Percentiles rank a stretch among this genome's conserved stretches.
Conservation (phyloP, 345 rosid genomes). For the Gossypioides kirkii region DNA sequence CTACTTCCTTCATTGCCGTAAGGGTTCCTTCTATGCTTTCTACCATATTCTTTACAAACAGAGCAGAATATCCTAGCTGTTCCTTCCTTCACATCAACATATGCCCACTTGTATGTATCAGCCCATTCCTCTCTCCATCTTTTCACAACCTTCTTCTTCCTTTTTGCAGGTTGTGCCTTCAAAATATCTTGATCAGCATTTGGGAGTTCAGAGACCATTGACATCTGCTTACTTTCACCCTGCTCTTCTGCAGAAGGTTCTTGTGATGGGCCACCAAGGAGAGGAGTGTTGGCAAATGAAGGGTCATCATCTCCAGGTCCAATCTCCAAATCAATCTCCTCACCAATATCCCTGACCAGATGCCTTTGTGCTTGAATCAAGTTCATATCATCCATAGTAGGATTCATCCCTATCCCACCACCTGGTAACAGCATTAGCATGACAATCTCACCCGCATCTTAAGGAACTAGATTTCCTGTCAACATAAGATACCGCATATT, state of each 20-base stretch:
- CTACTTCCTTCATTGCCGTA: conserved; percentile 99
- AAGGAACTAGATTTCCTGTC: conserved; percentile 11
- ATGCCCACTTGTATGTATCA: conserved; percentile 99
- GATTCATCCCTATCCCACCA: conserved; percentile 81
- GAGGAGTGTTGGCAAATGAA: conserved; percentile 61
- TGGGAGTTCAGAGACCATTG: conserved; percentile 59
- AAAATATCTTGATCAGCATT: conserved; percentile 67
- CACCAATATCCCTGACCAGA: conserved; percentile 91
- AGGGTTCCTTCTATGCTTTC: conserved; percentile 95
- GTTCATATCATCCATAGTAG: conserved; percentile 93
- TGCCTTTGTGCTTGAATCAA: conserved; percentile 96
- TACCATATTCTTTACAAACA: conserved; percentile 91
- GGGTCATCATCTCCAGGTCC: conserved; percentile 91
- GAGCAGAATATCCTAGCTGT: conserved; percentile 97
- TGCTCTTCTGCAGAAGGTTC: conserved; percentile 78
- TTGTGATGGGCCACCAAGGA: conserved; percentile 55
- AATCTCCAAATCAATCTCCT: conserved; percentile 97
- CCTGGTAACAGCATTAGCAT: conserved; percentile 91
- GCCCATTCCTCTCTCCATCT: conserved; percentile 99
- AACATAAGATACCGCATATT: background rate
- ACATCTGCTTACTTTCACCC: conserved; percentile 78
- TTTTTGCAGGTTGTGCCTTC: conserved; percentile 59
- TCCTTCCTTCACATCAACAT: conserved; percentile 95
- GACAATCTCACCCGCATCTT: conserved; percentile 30
- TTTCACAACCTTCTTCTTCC: conserved; percentile 97